Conservation (phyloP, 139 green algal species). For the Ostreobium quekettii region DNA sequence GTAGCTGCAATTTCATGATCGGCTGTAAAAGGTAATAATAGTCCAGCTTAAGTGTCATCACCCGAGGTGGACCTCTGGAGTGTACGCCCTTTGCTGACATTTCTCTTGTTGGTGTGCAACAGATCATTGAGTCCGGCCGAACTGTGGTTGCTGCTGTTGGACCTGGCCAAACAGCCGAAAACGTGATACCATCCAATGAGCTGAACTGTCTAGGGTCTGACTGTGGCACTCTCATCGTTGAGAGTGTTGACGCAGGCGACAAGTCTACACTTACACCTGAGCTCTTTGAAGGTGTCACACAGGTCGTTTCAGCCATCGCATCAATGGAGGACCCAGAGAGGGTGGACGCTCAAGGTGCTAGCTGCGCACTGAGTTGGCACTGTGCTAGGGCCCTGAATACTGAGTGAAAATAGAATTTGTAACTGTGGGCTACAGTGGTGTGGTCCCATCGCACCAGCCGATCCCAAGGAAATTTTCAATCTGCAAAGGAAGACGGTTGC, state of each 20-base stretch:
- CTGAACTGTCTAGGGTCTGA: neutral
- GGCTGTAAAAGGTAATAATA: too few species aligned
- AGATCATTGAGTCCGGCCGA: conserved; percentile 50
- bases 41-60: too few species aligned
- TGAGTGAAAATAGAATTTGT: neutral
- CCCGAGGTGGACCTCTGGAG: too few species aligned
- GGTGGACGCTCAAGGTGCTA: conserved; percentile 55
- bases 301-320: conserved; percentile 29
- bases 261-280: conserved; percentile 40
- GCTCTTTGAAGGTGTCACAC: conserved; percentile 65
- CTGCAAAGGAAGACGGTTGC: too few species aligned
- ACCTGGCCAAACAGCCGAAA: conserved; percentile 29
- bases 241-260: conserved; percentile 58
- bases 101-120: too few species aligned
- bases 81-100: too few species aligned
- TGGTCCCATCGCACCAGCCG: too few species aligned
- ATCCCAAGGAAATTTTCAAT: too few species aligned
- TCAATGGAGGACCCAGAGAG: conserved; percentile 35
- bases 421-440: neutral
- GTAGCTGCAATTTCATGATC: too few species aligned
- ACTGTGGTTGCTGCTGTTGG: conserved; percentile 64
- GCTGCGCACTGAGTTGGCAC: conserved; percentile 7
- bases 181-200: conserved; percentile 8
- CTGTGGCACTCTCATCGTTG: conserved; percentile 50
- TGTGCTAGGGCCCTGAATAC: neutral